Base-by-base conservation (phyloP, 352 stramenopile species). In the Globisporangium polare region DNA sequence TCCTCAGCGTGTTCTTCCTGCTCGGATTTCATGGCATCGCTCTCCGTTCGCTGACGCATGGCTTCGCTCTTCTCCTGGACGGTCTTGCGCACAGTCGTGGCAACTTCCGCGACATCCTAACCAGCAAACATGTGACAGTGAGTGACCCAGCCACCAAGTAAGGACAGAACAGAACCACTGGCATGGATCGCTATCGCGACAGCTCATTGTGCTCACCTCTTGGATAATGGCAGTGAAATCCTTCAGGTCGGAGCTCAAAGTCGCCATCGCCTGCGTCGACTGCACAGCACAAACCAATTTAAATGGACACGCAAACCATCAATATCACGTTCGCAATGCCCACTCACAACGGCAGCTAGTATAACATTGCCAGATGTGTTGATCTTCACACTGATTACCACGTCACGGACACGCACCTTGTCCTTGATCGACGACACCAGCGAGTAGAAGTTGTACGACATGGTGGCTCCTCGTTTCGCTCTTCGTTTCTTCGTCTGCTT, bases 221-320 rank as follows among this genome's bases (percentile, higher is more conserved):
- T 89, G 81, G 20, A 91, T 74, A 53, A 88, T 86, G 29, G 79
- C 59, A 35, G 73, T 75, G 35, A 91, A 91, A 29, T 91, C 81
- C 64, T 86, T 80, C 20, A 91, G 59, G 56, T 91, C 81, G 9
- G 81, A 83, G 57, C 75, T 89, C 39, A 91, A 65, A n/a, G 77
- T 91, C 60, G 70, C 78, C 63, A 91, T 83, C 49, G 81, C 81
- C 63, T 91, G 77, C 17, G 79, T 77, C 45, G 81, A 91, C 75
- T 84, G 52, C n/a, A 47, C 3, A 53, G 17, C 13, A 42, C 5
- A 20, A 42, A 45, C 2, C 6, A 2, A 33, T 33, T 39, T 26
- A 55, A 29, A 45, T 1, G 6, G 4, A 20, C n/a, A 60, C 31
- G 62, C 17, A 31, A 8, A 45, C 22, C 29, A 56, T 43, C 26